Evolutionary conservation across 371 early-diverging fungal genomes (phyloP).

Genomic region (Conidiobolus incongruus): DNA sequence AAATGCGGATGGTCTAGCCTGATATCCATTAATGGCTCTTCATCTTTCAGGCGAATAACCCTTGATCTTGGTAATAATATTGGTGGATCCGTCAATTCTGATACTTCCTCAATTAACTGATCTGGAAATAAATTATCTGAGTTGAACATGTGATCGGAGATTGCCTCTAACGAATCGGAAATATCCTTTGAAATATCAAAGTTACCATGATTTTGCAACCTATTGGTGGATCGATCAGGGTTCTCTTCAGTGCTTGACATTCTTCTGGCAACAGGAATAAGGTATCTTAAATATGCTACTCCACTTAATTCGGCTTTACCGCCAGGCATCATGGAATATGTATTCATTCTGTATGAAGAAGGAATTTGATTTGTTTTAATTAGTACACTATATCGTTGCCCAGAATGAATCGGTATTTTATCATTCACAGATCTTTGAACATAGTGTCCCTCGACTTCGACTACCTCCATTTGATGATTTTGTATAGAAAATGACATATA

Average conservation of each 20-base stretch:
- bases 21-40: no score
- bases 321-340: neutral
- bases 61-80: no score
- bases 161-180: no score
- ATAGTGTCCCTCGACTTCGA: constrained; percentile 17
- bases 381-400: constrained; percentile 15
- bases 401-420: constrained; percentile 11
- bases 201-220: neutral
- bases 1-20: no score
- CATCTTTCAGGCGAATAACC: no score
- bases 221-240: neutral
- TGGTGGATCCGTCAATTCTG: no score
- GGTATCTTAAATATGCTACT: neutral
- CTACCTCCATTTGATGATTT: constrained; percentile 11
- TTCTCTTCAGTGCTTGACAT: neutral
- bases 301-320: neutral
- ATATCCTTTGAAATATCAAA: no score
- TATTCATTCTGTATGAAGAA: constrained; percentile 6
- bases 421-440: constrained; percentile 9
- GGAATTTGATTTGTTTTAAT: constrained; percentile 13
- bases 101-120: no score
- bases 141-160: no score
- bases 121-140: no score
- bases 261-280: neutral
- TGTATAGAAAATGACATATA: constrained; percentile 12